phyloP scores from a whole-genome alignment of 179 eudicot species.

The Gypsophila paniculata region DNA sequence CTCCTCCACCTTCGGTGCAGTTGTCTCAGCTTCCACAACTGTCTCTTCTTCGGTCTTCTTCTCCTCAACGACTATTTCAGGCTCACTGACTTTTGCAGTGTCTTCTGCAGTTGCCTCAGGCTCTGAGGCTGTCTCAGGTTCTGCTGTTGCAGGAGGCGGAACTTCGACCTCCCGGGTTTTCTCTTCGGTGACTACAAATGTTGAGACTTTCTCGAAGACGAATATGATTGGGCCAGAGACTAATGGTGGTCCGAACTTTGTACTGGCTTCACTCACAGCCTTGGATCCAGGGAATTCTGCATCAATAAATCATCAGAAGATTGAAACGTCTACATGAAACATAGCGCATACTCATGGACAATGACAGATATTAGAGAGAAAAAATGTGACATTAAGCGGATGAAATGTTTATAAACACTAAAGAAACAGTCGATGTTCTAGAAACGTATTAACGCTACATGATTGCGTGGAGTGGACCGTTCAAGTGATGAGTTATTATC shows the following conservation, averaged over 20 bases:
- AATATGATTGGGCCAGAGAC: conserved; percentile 50
- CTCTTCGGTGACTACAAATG: conserved; percentile 42
- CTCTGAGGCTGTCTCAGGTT: conserved; percentile 10
- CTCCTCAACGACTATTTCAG: conserved; percentile 3
- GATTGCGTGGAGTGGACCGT: too few species aligned
- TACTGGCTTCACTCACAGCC: conserved; percentile 38
- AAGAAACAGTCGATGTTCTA: too few species aligned
- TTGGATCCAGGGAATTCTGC: conserved; percentile 72
- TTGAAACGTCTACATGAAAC: background rate
- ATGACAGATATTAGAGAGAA: too few species aligned
- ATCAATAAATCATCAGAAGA: background rate
- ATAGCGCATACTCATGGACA: too few species aligned
- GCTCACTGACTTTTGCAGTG: background rate
- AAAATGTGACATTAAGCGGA: too few species aligned
- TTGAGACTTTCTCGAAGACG: conserved; percentile 64
- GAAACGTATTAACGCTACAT: too few species aligned
- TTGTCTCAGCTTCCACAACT: background rate
- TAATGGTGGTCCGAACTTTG: conserved; percentile 45
- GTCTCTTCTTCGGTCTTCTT: conserved; percentile 15
- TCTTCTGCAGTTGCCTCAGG: background rate
- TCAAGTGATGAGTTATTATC: too few species aligned
- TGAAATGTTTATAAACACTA: too few species aligned
- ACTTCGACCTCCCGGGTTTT: conserved; percentile 33
- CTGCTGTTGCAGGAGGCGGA: conserved; percentile 17
- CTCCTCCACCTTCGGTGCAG: conserved; percentile 4